Conservation (phyloP, 2,329 filamentous ascomycete genomes). For the Fusarium setosum region DNA sequence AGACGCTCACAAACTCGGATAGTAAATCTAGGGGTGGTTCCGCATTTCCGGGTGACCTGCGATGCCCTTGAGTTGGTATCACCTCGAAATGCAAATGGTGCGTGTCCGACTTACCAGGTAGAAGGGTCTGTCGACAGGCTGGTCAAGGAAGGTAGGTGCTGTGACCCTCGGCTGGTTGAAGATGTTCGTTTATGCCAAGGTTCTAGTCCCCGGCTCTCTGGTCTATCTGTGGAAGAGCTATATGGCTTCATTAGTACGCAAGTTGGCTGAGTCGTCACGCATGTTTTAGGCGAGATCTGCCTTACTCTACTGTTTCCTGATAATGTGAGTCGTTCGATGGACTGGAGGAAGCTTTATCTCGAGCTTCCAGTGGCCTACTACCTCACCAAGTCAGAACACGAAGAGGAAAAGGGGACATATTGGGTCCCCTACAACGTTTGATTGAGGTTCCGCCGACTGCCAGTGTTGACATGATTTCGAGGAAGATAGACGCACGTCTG, state of each 20-base stretch:
- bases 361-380: slow-evolving; percentile 8
- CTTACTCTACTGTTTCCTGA: slow-evolving; percentile 10
- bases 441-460: background rate
- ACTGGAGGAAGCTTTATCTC: background rate
- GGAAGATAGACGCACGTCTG: slow-evolving; percentile 37
- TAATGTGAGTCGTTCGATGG: background rate
- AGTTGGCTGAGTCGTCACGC: too few species aligned
- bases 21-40: slow-evolving; percentile 24
- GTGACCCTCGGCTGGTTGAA: background rate
- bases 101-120: background rate
- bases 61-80: accelerated
- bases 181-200: background rate
- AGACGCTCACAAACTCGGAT: slow-evolving; percentile 12
- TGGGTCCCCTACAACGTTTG: slow-evolving; percentile 8
- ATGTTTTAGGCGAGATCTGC: too few species aligned
- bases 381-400: accelerated
- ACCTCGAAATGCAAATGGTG: accelerated
- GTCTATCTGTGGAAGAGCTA: background rate
- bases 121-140: background rate
- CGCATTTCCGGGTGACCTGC: slow-evolving; percentile 25
- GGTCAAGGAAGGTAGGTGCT: slow-evolving; percentile 18
- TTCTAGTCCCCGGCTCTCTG: background rate
- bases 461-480: slow-evolving; percentile 7
- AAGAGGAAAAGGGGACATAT: background rate
- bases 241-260: too few species aligned